These are phyloP conservation scores for Corrigiola litoralis DNA, from an alignment of 179 eudicot genomes.

Conservation along the genomic window DNA sequence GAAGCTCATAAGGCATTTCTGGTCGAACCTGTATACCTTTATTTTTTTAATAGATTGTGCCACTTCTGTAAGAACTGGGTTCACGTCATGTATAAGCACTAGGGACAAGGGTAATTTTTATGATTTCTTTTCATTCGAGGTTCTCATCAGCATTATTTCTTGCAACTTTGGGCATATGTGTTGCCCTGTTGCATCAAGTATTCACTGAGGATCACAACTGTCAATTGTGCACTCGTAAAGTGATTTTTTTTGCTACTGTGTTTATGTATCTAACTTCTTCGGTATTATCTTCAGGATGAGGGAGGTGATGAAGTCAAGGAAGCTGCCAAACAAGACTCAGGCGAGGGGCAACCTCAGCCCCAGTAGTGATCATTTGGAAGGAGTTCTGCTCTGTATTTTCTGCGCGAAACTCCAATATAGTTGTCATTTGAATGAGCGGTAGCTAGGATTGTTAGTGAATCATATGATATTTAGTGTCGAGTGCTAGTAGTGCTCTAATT, in stretches of 20 bases:
- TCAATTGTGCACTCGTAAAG: neutral
- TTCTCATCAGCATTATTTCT: too few species aligned
- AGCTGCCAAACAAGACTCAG: slow-evolving; percentile 30
- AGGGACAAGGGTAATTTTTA: too few species aligned
- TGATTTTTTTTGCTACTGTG: neutral
- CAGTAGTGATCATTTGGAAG: slow-evolving; percentile 32
- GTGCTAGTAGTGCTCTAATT: neutral
- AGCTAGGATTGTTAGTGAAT: slow-evolving; percentile 25
- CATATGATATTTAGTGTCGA: slow-evolving; percentile 13
- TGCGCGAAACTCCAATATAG: slow-evolving; percentile 21
- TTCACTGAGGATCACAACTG: neutral
- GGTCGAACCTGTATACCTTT: too few species aligned
- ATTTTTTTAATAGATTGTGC: too few species aligned
- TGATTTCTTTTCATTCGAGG: too few species aligned
- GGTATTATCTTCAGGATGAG: slow-evolving; percentile 29
- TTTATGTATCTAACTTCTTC: neutral
- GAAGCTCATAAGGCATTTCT: too few species aligned
- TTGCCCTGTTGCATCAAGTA: too few species aligned
- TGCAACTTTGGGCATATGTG: too few species aligned
- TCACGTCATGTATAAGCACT: too few species aligned
- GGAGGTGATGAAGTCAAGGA: slow-evolving; percentile 51
- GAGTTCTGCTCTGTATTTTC: slow-evolving; percentile 16
- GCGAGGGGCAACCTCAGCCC: slow-evolving; percentile 38
- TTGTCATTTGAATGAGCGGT: slow-evolving; percentile 24
- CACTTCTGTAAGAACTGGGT: too few species aligned